These are phyloP conservation scores for Crithidia fasciculata DNA, from an alignment of 208 protist genomes.

Conservation along the genomic window DNA sequence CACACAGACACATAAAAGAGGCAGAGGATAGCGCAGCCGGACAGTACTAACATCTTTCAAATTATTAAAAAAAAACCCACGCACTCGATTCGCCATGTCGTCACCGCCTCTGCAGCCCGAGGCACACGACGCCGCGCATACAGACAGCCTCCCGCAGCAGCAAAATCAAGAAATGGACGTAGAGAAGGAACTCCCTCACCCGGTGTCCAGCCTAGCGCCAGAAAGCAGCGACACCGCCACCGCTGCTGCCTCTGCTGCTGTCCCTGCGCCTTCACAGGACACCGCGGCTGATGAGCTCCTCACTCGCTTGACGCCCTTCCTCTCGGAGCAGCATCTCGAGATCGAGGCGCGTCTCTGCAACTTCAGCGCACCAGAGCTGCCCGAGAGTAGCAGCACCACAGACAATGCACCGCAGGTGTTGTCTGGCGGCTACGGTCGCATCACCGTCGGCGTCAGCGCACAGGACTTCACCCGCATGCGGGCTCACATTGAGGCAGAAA, in stretches of 20 bases:
- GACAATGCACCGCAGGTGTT: constrained; percentile 7
- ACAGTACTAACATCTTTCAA: no score
- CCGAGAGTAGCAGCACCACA: not conserved
- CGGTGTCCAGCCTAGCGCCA: no score
- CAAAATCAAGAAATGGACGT: no score
- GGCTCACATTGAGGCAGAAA: constrained; percentile 21
- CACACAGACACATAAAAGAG: no score
- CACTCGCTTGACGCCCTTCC: constrained; percentile 30
- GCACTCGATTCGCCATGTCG: no score
- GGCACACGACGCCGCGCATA: not conserved
- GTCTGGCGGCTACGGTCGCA: not conserved
- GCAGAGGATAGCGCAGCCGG: no score
- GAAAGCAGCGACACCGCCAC: not conserved
- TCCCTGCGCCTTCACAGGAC: not conserved
- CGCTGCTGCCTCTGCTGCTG: not conserved
- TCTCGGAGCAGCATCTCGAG: constrained; percentile 47
- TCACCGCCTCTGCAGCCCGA: constrained; percentile 1
- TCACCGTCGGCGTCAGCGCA: constrained; percentile 44
- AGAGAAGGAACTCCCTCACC: no score
- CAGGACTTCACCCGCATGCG: constrained; percentile 51
- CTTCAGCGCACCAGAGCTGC: constrained; percentile 20
- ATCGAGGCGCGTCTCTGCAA: constrained; percentile 73
- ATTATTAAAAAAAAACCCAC: no score
- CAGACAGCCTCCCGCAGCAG: no score
- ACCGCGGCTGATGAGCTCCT: constrained; percentile 34